A percentile compares a stretch with the other conserved stretches of the same genome.
phyloP scores from a whole-genome alignment of 129 eudicot genomes.

The Glebionis coronaria region DNA sequence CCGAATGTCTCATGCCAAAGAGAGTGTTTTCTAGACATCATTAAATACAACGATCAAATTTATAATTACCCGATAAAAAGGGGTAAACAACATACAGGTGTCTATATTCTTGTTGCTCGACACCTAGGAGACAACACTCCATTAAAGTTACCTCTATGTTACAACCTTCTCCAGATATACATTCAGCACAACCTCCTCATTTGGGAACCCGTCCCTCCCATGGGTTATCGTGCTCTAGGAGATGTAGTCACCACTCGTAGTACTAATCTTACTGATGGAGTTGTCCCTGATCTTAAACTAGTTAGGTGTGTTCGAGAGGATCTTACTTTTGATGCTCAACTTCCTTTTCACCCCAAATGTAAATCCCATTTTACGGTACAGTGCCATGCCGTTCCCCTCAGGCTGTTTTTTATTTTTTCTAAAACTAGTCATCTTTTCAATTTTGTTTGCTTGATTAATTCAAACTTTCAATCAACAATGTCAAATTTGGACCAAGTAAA shows the following conservation, averaged over 20 bases:
- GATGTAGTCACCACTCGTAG: conserved; percentile 47
- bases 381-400: conserved; percentile 62
- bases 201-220: conserved; percentile 72
- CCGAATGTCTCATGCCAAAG: conserved; percentile 82
- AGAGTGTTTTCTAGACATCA: background rate
- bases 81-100: conserved; percentile 48
- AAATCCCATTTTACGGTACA: conserved; percentile 25
- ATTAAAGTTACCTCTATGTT: conserved; percentile 48
- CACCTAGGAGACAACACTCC: conserved; percentile 32
- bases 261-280: conserved; percentile 16
- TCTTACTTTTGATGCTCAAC: conserved; percentile 31
- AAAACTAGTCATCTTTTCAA: conserved; percentile 28
- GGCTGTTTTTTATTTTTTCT: conserved; percentile 60
- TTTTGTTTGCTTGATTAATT: conserved; percentile 57
- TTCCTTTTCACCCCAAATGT: too few relatives aligned
- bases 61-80: too few relatives aligned
- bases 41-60: too few relatives aligned
- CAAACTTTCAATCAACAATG: conserved; percentile 45
- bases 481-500: conserved; percentile 77
- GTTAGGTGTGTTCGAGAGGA: conserved; percentile 73
- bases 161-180: conserved; percentile 56
- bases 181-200: conserved; percentile 26
- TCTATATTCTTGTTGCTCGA: conserved; percentile 56
- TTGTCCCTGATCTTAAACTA: conserved; percentile 56
- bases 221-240: conserved; percentile 70